Conservation (phyloP, 1,139 yeast species). For the Nakaseomyces bracarensis region DNA sequence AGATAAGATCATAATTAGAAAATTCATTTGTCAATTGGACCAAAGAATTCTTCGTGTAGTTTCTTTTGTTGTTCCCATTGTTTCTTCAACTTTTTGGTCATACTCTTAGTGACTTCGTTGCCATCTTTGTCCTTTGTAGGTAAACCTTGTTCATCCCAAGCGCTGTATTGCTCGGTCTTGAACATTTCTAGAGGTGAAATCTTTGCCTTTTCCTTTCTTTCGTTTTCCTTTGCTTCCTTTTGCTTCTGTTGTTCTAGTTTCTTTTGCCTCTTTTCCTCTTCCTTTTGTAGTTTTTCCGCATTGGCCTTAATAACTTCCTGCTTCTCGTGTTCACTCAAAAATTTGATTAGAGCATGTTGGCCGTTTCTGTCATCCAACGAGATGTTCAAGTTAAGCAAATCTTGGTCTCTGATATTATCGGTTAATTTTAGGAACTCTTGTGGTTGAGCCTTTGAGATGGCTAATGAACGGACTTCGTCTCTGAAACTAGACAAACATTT, state of each 20-base stretch:
- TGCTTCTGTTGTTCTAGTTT: conserved; percentile 37
- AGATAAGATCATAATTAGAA: too few species aligned
- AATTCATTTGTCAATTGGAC: too few species aligned
- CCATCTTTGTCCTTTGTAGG: conserved; percentile 76
- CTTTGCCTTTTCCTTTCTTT: conserved; percentile 61
- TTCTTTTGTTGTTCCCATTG: conserved; percentile 74
- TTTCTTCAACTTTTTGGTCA: conserved; percentile 71
- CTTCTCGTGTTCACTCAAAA: conserved; percentile 61
- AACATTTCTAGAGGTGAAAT: conserved; percentile 67
- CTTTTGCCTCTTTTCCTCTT: conserved; percentile 42
- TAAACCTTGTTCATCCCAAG: conserved; percentile 79
- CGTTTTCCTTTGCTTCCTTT: conserved; percentile 54
- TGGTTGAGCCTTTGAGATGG: conserved; percentile 55
- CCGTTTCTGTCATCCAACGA: conserved; percentile 83
- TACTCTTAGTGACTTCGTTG: conserved; percentile 81
- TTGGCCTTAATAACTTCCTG: conserved; percentile 52
- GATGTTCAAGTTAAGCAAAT: conserved; percentile 65
- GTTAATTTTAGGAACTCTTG: conserved; percentile 49
- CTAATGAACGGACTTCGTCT: conserved; percentile 65
- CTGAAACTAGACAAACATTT: conserved; percentile 72
- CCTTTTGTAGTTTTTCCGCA: conserved; percentile 50
- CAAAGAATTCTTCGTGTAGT: conserved; percentile 57
- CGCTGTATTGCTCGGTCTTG: conserved; percentile 44
- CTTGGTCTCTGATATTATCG: conserved; percentile 53
- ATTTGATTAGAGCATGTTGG: conserved; percentile 65